Percentiles rank a stretch among this genome's conserved stretches.
phyloP scores from a whole-genome alignment of 1,284 basidiomycete species.

The Trichosporon sp. region DNA sequence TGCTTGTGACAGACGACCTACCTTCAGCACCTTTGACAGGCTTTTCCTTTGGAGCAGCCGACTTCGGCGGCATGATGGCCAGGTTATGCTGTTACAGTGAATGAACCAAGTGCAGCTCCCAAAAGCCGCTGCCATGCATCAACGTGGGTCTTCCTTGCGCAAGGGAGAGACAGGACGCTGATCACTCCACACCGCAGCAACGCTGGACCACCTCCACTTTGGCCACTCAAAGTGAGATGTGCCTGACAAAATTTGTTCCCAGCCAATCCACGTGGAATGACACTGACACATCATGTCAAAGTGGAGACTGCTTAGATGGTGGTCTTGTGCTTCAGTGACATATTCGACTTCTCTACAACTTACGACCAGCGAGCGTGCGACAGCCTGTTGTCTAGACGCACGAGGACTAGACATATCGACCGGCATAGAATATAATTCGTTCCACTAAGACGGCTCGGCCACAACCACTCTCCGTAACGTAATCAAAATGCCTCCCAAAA shows the following conservation, averaged over 20 bases:
- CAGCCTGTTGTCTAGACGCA: constrained; percentile 6
- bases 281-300: constrained; percentile 3
- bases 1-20: constrained; percentile 30
- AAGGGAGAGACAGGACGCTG: background rate
- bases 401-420: background rate
- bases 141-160: background rate
- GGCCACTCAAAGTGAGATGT: background rate
- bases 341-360: background rate
- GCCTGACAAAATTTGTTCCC: background rate
- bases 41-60: constrained; percentile 75
- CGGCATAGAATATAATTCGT: background rate
- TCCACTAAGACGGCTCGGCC: constrained; percentile 9
- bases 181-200: background rate
- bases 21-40: constrained; percentile 55
- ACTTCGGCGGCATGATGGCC: constrained; percentile 58
- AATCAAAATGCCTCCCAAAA: constrained; percentile 53
- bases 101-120: background rate
- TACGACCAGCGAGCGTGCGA: constrained; percentile 11
- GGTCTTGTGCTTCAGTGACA: constrained; percentile 4
- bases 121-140: background rate
- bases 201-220: constrained; percentile 11
- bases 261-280: constrained; percentile 13
- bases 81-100: background rate
- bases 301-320: constrained; percentile 13
- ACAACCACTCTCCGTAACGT: background rate